Conservation (phyloP, 495 filamentous ascomycete genomes). For the Penicillium pulvis region DNA sequence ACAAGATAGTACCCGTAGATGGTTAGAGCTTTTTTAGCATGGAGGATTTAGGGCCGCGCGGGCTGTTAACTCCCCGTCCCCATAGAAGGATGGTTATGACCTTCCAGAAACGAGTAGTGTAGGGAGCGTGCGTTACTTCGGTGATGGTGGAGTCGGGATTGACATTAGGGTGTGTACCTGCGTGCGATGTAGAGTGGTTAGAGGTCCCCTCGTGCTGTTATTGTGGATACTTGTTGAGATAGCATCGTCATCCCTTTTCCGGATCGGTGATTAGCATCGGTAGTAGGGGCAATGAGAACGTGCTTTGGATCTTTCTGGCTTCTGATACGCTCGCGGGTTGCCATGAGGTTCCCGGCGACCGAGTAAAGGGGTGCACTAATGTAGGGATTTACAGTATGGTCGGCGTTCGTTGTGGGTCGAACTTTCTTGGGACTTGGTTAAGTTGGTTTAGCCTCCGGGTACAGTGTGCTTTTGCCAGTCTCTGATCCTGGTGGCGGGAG, state of each 20-base stretch:
- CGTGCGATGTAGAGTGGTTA: background rate
- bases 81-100: constrained; percentile 20
- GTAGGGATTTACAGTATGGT: constrained; percentile 7
- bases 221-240: background rate
- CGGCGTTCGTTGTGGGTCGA: constrained; percentile 22
- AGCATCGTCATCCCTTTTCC: background rate
- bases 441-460: constrained; percentile 5
- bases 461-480: background rate
- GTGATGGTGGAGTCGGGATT: constrained; percentile 17
- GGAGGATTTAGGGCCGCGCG: constrained; percentile 13
- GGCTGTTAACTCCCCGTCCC: constrained; percentile 5
- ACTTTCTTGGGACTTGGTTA: background rate
- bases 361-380: constrained; percentile 5
- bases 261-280: background rate
- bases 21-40: background rate
- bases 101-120: constrained; percentile 26
- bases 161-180: background rate
- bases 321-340: constrained; percentile 12
- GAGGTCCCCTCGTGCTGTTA: background rate
- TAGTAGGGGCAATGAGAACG: background rate
- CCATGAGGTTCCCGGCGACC: constrained; percentile 9
- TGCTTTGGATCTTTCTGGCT: background rate
- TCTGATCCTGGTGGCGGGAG: constrained; percentile 1
- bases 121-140: constrained; percentile 12
- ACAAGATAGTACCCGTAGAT: background rate